Percentiles rank a stretch among this genome's conserved stretches.
phyloP scores from a whole-genome alignment of 2,329 filamentous ascomycete genomes.

The Bipolaris cookei region DNA sequence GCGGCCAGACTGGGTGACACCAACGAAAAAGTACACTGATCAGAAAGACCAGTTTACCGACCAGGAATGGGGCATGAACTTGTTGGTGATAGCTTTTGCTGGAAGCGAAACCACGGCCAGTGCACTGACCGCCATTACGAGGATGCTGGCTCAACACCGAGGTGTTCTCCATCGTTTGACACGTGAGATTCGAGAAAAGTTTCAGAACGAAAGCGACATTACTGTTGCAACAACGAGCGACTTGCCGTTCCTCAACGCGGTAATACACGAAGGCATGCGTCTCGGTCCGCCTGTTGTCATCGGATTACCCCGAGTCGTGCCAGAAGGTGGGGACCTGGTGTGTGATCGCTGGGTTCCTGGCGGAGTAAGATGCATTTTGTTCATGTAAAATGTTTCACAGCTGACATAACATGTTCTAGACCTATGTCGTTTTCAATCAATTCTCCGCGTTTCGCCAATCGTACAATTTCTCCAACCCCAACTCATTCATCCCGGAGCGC shows the following conservation, averaged over 20 bases:
- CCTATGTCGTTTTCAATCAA: slow-evolving; percentile 41
- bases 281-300: slow-evolving; percentile 30
- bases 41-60: slow-evolving; percentile 24
- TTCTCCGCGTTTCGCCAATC: slow-evolving; percentile 34
- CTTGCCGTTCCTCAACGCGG: slow-evolving; percentile 38
- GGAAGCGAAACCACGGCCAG: slow-evolving; percentile 55
- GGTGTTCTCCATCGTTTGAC: slow-evolving; percentile 34
- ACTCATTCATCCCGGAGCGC: slow-evolving; percentile 45
- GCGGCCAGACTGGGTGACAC: slow-evolving; percentile 39
- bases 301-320: slow-evolving; percentile 30
- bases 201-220: slow-evolving; percentile 34
- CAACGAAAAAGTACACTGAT: slow-evolving; percentile 32
- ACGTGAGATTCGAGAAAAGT: slow-evolving; percentile 33
- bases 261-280: slow-evolving; percentile 50
- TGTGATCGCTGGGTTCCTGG: slow-evolving; percentile 32
- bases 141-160: slow-evolving; percentile 40
- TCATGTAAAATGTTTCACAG: no score
- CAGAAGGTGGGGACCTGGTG: slow-evolving; percentile 30
- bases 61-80: slow-evolving; percentile 50
- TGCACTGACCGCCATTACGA: slow-evolving; percentile 46
- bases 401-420: slow-evolving; percentile 17
- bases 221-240: slow-evolving; percentile 23
- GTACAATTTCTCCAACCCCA: slow-evolving; percentile 38
- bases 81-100: slow-evolving; percentile 49
- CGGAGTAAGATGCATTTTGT: slow-evolving; percentile 20